Conservation (phyloP, 2,329 filamentous ascomycete genomes). For the Sporothrix pallida region DNA sequence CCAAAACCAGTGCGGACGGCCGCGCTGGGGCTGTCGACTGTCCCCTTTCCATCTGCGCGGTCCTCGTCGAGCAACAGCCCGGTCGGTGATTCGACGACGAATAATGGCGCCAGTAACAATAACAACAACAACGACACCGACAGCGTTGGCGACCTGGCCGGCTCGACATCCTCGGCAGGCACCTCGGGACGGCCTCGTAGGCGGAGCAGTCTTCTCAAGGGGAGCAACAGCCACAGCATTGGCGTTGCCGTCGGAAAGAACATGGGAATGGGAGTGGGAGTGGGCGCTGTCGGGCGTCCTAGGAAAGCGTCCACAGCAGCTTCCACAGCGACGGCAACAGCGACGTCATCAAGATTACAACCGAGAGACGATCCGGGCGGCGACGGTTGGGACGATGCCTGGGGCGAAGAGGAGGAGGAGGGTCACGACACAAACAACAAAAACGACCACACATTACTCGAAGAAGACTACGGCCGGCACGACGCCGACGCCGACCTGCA, state of each 20-base stretch:
- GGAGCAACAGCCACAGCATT: not conserved
- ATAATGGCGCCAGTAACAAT: slow-evolving; percentile 43
- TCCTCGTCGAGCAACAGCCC: slow-evolving; percentile 12
- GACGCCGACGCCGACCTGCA: slow-evolving; percentile 67
- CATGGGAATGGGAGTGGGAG: not conserved
- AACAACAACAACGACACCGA: slow-evolving; percentile 58
- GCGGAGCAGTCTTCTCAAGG: slow-evolving; percentile 59
- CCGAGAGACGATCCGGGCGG: slow-evolving; percentile 49
- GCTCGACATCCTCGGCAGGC: not conserved
- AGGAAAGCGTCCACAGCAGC: slow-evolving; percentile 22
- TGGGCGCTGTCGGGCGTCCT: not conserved
- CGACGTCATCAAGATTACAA: not conserved
- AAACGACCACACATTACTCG: not conserved
- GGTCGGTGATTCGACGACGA: slow-evolving; percentile 43
- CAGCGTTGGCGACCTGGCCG: slow-evolving; percentile 42
- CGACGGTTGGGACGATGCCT: slow-evolving; percentile 74
- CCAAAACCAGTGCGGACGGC: slow-evolving; percentile 30
- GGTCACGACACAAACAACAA: slow-evolving; percentile 58
- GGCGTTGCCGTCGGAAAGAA: not conserved
- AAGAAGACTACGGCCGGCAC: too few relatives aligned
- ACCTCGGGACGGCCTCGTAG: slow-evolving; percentile 59
- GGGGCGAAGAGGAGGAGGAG: slow-evolving; percentile 87
- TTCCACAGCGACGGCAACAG: slow-evolving; percentile 67
- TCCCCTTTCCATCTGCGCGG: not conserved
- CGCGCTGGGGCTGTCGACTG: slow-evolving; percentile 9